Conservation (phyloP, 2,329 filamentous ascomycete species). For the Pezicula radicicola region DNA sequence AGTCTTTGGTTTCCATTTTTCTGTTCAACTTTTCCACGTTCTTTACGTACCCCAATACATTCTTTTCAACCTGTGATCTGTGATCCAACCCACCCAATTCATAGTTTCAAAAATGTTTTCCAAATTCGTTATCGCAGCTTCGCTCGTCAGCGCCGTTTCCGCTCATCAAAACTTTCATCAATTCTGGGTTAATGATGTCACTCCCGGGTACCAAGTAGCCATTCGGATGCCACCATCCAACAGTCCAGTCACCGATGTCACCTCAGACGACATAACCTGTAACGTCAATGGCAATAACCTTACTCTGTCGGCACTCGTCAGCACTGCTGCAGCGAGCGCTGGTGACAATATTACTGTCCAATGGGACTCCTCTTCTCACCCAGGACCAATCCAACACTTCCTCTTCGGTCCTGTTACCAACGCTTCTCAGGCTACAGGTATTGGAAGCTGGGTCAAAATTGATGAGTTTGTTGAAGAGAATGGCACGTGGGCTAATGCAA, state of each 20-base stretch:
- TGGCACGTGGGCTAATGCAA: slow-evolving; percentile 27
- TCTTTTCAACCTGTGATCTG: slow-evolving; percentile 17
- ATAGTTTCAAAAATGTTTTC: slow-evolving; percentile 23
- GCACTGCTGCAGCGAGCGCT: slow-evolving; percentile 28
- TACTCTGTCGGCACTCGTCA: slow-evolving; percentile 26
- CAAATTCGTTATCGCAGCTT: slow-evolving; percentile 18
- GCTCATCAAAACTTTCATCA: slow-evolving; percentile 40
- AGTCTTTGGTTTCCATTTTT: too few species aligned
- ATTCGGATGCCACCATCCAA: slow-evolving; percentile 47
- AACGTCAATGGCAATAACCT: slow-evolving; percentile 34
- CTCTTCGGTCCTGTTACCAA: slow-evolving; percentile 26
- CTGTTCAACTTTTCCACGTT: too few species aligned
- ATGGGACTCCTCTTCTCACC: slow-evolving; percentile 35
- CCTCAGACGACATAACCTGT: slow-evolving; percentile 45
- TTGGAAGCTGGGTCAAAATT: slow-evolving; percentile 30
- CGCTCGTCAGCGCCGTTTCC: slow-evolving; percentile 24
- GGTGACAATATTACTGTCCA: slow-evolving; percentile 34
- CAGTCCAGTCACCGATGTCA: slow-evolving; percentile 46
- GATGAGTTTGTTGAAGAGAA: slow-evolving; percentile 24
- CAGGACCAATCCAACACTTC: slow-evolving; percentile 38
- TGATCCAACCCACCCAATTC: slow-evolving; percentile 15
- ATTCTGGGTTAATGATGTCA: slow-evolving; percentile 37
- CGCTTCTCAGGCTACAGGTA: slow-evolving; percentile 23
- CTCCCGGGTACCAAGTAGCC: slow-evolving; percentile 30
- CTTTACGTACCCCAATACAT: slow-evolving; percentile 6